Conservation (phyloP, 2,329 filamentous ascomycete genomes). For the Phaeosphaeriaceae sp. region DNA sequence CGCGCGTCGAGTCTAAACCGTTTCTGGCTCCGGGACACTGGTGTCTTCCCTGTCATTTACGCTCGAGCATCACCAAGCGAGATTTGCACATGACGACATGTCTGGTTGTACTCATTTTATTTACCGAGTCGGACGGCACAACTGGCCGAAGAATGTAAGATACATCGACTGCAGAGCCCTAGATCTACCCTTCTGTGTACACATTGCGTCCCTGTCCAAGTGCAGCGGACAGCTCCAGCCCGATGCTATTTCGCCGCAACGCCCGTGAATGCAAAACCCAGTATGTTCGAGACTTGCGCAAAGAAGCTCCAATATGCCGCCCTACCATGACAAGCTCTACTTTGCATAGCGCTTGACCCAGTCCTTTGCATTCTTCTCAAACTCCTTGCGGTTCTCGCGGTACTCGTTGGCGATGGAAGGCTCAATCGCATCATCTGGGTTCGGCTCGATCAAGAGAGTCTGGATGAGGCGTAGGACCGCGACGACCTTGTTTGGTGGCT, state of each 20-base stretch:
- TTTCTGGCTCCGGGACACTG: neutral
- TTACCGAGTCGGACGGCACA: conserved; percentile 12
- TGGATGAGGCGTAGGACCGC: conserved; percentile 80
- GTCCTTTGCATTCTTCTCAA: conserved; percentile 75
- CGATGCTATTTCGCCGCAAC: conserved; percentile 39
- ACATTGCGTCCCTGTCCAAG: conserved; percentile 18
- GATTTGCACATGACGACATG: conserved; percentile 30
- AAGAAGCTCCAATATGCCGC: neutral
- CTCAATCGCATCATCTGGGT: conserved; percentile 90
- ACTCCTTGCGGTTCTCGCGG: conserved; percentile 70
- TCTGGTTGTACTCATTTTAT: conserved; percentile 19
- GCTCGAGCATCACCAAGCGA: conserved; percentile 14
- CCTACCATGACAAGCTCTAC: conserved; percentile 21
- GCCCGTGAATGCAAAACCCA: conserved; percentile 36
- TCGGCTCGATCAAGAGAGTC: conserved; percentile 77
- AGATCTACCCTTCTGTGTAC: conserved; percentile 11
- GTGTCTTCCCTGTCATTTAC: conserved; percentile 11
- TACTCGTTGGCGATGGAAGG: conserved; percentile 85
- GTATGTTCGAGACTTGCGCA: neutral
- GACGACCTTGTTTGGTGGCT: conserved; percentile 79
- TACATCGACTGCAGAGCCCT: conserved; percentile 10
- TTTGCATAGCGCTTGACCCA: conserved; percentile 78
- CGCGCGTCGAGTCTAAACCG: neutral
- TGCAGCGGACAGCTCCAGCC: conserved; percentile 12
- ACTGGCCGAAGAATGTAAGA: conserved; percentile 7